These are phyloP conservation scores for Tephrocybe sp. DNA, from an alignment of 768 basidiomycete genomes.

Conservation along the genomic window DNA sequence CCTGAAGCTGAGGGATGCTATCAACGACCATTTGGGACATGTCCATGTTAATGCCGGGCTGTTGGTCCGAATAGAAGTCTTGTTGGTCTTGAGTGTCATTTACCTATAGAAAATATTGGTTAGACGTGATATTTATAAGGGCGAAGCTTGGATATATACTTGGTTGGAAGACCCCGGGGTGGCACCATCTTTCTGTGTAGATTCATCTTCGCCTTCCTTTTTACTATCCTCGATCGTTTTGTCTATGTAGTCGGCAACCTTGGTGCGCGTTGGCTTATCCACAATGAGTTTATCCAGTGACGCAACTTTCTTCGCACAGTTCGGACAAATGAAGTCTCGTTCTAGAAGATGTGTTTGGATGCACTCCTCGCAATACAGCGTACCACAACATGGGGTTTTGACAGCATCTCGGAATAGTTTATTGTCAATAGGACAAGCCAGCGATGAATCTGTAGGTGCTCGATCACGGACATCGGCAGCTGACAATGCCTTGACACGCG, in stretches of 20 bases:
- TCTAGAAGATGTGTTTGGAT: conserved; percentile 93
- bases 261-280: conserved; percentile 79
- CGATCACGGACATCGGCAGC: conserved; percentile 89
- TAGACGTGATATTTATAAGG: not conserved
- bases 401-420: conserved; percentile 93
- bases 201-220: conserved; percentile 57
- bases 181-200: conserved; percentile 19
- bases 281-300: conserved; percentile 84
- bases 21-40: conserved; percentile 72
- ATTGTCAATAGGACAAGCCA: conserved; percentile 90
- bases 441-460: conserved; percentile 71
- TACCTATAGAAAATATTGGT: conserved; percentile 14
- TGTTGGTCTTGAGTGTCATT: conserved; percentile 45
- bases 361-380: conserved; percentile 94
- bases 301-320: conserved; percentile 84
- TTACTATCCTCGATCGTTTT: conserved; percentile 76
- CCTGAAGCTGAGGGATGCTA: conserved; percentile 80
- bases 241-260: conserved; percentile 82
- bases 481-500: conserved; percentile 77
- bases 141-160: conserved; percentile 26
- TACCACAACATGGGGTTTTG: conserved; percentile 93
- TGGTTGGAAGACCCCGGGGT: conserved; percentile 28
- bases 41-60: conserved; percentile 63
- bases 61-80: conserved; percentile 74
- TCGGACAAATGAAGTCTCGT: conserved; percentile 92